Conservation (phyloP, 208 protist species). For the Leishmania aethiopica region DNA sequence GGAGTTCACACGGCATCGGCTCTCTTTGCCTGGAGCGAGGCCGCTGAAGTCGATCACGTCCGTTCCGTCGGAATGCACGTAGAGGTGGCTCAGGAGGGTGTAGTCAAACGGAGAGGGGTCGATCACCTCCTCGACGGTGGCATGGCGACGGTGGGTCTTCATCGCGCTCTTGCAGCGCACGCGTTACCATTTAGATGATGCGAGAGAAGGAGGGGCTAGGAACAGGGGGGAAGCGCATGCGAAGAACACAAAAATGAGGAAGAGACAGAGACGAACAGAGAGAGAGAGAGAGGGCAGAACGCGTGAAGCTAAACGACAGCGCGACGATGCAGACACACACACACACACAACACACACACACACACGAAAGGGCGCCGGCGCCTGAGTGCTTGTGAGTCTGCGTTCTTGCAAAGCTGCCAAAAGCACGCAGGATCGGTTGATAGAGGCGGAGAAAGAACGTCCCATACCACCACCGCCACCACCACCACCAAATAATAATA, state of each 20-base stretch:
- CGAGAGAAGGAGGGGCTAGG: background rate
- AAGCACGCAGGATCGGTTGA: too few relatives aligned
- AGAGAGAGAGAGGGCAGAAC: background rate
- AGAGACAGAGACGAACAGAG: background rate
- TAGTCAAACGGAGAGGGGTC: slow-evolving; percentile 72
- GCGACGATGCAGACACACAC: background rate
- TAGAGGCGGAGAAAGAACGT: too few relatives aligned
- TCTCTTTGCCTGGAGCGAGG: slow-evolving; percentile 32
- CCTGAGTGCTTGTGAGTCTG: background rate
- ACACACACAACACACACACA: background rate
- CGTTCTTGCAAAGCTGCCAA: background rate
- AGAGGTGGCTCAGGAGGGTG: slow-evolving; percentile 67
- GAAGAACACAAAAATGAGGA: background rate
- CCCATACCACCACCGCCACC: too few relatives aligned
- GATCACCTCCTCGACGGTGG: slow-evolving; percentile 29
- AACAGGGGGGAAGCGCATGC: background rate
- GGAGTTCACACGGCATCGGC: slow-evolving; percentile 27
- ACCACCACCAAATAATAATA: background rate
- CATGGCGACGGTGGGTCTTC: slow-evolving; percentile 59
- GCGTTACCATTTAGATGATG: background rate
- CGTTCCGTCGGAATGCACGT: slow-evolving; percentile 72
- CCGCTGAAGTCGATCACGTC: slow-evolving; percentile 86
- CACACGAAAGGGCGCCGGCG: background rate
- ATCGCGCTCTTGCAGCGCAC: slow-evolving; percentile 26
- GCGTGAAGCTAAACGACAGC: background rate